These are phyloP conservation scores for Phylloporus scabripes DNA, from an alignment of 768 basidiomycete genomes.

Conservation along the genomic window DNA sequence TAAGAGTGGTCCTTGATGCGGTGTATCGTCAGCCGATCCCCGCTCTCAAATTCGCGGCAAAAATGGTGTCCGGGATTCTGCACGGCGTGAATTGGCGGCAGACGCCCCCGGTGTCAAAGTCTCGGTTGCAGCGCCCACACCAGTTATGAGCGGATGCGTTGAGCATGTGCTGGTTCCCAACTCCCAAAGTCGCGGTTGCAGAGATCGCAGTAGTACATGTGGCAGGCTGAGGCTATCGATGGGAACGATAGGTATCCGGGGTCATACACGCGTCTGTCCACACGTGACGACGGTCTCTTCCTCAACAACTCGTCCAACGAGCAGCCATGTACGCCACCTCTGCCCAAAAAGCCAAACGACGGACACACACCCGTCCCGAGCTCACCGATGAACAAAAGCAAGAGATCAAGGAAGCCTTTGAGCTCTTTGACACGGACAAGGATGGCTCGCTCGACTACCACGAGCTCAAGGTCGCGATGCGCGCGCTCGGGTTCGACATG, in stretches of 20 bases:
- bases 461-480: slow-evolving; percentile 98
- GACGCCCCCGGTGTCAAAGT: neutral
- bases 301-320: neutral
- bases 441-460: slow-evolving; percentile 96
- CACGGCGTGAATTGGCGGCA: neutral
- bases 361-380: slow-evolving; percentile 72
- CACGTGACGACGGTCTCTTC: slow-evolving; percentile 23
- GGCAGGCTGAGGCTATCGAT: no score
- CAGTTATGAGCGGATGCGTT: neutral
- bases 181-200: slow-evolving; percentile 24
- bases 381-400: slow-evolving; percentile 86
- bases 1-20: neutral
- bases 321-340: slow-evolving; percentile 53
- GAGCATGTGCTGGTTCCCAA: neutral
- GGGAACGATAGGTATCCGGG: slow-evolving; percentile 19
- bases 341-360: slow-evolving; percentile 68
- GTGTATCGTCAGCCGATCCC: neutral
- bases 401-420: slow-evolving; percentile 98
- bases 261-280: slow-evolving; percentile 26
- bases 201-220: slow-evolving; percentile 33
- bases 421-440: slow-evolving; percentile 98
- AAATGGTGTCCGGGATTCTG: neutral
- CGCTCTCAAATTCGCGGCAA: neutral
- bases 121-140: neutral
- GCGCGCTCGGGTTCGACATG: slow-evolving; percentile 94